A percentile compares a stretch with the other conserved stretches of the same genome.
Conservation (phyloP, 2,329 filamentous ascomycete species). For the Trichoderma asperellum region DNA sequence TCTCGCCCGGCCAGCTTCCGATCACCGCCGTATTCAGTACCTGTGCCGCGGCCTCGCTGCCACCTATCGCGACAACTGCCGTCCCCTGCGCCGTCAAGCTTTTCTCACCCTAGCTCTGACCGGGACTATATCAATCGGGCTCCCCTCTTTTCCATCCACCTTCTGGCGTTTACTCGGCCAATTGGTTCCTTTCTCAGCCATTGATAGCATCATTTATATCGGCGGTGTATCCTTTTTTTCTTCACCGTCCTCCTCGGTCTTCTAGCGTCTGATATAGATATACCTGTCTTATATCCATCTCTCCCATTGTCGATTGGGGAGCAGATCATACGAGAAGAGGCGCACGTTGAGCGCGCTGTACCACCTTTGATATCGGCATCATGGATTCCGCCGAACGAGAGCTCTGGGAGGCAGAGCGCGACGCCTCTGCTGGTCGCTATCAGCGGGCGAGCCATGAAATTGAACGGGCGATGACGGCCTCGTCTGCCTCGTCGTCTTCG, state of each 20-base stretch:
- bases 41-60: background rate
- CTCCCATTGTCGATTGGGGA: background rate
- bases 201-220: background rate
- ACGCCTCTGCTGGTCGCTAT: constrained; percentile 52
- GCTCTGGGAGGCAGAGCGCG: constrained; percentile 57
- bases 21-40: constrained; percentile 1
- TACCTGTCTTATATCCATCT: background rate
- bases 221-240: background rate
- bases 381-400: constrained; percentile 57
- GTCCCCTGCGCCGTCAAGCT: constrained; percentile 14
- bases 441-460: constrained; percentile 57
- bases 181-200: background rate
- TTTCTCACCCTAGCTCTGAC: constrained; percentile 1
- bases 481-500: constrained; percentile 55
- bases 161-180: background rate
- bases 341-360: background rate
- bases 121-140: background rate
- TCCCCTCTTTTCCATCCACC: background rate
- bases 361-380: constrained; percentile 22
- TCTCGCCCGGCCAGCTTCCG: background rate
- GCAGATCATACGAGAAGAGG: background rate
- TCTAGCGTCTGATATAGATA: background rate
- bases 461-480: constrained; percentile 61
- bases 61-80: constrained; percentile 13
- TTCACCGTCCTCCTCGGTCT: background rate